These are phyloP conservation scores for Mycena vulgaris DNA, from an alignment of 768 basidiomycete genomes.

Conservation along the genomic window DNA sequence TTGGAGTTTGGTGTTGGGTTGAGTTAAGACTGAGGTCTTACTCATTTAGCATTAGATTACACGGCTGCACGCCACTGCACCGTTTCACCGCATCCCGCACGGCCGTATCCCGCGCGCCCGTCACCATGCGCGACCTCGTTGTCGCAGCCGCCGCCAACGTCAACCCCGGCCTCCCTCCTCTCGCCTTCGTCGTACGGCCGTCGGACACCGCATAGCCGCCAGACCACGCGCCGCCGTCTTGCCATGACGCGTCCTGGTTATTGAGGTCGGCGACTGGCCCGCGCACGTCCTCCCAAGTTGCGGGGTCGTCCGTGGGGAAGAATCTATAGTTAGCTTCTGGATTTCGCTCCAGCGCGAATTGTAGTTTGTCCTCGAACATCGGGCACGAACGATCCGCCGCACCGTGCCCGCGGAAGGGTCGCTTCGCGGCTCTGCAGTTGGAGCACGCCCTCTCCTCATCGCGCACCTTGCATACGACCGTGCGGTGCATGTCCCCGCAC, in stretches of 20 bases:
- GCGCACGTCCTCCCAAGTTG: constrained; percentile 17
- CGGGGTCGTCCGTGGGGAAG: constrained; percentile 33
- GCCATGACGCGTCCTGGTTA: neutral
- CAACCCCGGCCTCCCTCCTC: neutral
- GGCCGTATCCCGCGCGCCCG: neutral
- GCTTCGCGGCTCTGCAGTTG: constrained; percentile 39
- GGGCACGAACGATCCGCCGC: constrained; percentile 47
- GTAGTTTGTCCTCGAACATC: constrained; percentile 26
- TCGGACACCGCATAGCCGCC: neutral
- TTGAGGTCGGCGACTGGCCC: too few species aligned
- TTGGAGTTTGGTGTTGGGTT: too few species aligned
- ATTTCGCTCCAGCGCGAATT: constrained; percentile 21
- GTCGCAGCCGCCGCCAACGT: neutral
- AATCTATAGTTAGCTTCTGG: constrained; percentile 38
- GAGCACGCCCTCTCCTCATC: constrained; percentile 37
- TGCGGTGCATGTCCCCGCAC: constrained; percentile 41
- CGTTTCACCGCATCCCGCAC: too few species aligned
- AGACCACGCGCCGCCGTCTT: neutral
- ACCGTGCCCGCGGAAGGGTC: constrained; percentile 41
- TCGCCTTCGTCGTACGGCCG: neutral
- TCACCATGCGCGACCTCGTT: neutral
- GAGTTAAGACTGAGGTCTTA: too few species aligned
- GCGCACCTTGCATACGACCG: constrained; percentile 29
- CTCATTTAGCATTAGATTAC: too few species aligned
- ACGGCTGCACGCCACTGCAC: too few species aligned